Evolutionary conservation across 1,284 basidiomycete species (phyloP).

Genomic region (Violaceomyces palustris): DNA sequence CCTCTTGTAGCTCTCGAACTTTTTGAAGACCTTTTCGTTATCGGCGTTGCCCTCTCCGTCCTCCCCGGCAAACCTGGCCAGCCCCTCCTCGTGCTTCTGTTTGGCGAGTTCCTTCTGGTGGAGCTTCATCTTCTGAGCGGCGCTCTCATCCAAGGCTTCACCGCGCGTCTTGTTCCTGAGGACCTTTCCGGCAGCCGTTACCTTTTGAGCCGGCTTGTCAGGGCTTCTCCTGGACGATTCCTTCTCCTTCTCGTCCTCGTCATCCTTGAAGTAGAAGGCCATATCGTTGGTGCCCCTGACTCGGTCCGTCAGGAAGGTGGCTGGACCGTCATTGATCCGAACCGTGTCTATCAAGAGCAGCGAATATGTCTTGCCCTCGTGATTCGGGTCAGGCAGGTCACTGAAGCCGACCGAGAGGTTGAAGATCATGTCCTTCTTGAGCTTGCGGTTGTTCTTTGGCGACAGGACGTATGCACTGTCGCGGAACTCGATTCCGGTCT

Average conservation of each 20-base stretch:
- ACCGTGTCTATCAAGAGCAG: conserved; percentile 87
- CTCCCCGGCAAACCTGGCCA: conserved; percentile 68
- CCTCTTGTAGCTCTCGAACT: conserved; percentile 94
- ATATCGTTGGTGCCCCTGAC: conserved; percentile 64
- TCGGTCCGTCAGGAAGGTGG: conserved; percentile 71
- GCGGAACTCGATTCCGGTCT: conserved; percentile 72
- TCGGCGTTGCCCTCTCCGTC: conserved; percentile 60
- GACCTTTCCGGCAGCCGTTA: conserved; percentile 45
- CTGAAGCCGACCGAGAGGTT: conserved; percentile 79
- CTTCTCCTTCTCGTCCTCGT: conserved; percentile 34
- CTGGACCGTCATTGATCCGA: conserved; percentile 65
- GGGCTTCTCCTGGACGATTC: conserved; percentile 12
- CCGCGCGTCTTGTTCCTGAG: conserved; percentile 58
- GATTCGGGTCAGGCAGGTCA: conserved; percentile 65
- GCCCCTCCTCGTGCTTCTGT: conserved; percentile 72
- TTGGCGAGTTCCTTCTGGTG: conserved; percentile 83
- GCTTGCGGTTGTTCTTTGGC: conserved; percentile 67
- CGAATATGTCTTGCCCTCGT: conserved; percentile 73
- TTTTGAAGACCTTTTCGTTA: conserved; percentile 72
- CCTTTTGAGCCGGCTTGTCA: conserved; percentile 23
- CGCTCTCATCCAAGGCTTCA: conserved; percentile 69
- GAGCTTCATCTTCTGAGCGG: conserved; percentile 72
- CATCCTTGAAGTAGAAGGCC: conserved; percentile 69
- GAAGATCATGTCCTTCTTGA: conserved; percentile 79
- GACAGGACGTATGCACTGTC: conserved; percentile 80